phyloP scores from a whole-genome alignment of 2,329 filamentous ascomycete genomes.

The Colletotrichum tabaci region DNA sequence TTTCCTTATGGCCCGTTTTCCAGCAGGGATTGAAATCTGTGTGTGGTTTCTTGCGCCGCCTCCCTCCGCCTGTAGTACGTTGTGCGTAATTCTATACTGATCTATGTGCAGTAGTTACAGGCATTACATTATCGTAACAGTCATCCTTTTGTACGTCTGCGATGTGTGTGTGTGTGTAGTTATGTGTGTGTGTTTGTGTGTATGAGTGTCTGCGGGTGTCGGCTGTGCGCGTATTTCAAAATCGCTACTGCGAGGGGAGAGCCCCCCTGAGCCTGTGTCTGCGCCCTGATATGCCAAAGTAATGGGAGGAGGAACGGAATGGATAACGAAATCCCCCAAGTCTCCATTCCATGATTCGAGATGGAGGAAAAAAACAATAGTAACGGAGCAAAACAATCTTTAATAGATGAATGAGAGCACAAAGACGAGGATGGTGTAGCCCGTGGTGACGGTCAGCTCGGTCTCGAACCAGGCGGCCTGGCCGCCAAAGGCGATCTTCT shows the following conservation, averaged over 20 bases:
- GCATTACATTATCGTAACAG: constrained; percentile 43
- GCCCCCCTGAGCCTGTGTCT: constrained; percentile 9
- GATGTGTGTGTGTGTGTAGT: constrained; percentile 4
- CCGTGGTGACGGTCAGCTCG: constrained; percentile 66
- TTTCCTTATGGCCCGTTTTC: constrained; percentile 16
- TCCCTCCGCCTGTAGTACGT: neutral
- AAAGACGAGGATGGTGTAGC: constrained; percentile 66
- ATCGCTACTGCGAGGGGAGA: constrained; percentile 20
- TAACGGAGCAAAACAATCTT: neutral
- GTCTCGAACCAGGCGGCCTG: constrained; percentile 71
- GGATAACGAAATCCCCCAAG: no score
- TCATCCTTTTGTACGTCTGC: constrained; percentile 36
- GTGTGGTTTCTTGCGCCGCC: constrained; percentile 6
- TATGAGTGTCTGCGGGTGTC: neutral
- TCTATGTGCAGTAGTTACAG: constrained; percentile 42
- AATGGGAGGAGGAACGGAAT: neutral
- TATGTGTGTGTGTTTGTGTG: constrained; percentile 20
- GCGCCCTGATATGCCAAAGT: constrained; percentile 19
- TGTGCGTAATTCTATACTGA: constrained; percentile 37
- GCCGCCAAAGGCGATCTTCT: constrained; percentile 68
- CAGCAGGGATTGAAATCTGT: constrained; percentile 15
- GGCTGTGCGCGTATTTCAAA: constrained; percentile 8
- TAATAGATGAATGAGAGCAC: constrained; percentile 57
- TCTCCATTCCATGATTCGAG: neutral
- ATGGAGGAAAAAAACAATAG: neutral